Conservation (phyloP, 2,329 filamentous ascomycete genomes). For the Aspergillus piperis region DNA sequence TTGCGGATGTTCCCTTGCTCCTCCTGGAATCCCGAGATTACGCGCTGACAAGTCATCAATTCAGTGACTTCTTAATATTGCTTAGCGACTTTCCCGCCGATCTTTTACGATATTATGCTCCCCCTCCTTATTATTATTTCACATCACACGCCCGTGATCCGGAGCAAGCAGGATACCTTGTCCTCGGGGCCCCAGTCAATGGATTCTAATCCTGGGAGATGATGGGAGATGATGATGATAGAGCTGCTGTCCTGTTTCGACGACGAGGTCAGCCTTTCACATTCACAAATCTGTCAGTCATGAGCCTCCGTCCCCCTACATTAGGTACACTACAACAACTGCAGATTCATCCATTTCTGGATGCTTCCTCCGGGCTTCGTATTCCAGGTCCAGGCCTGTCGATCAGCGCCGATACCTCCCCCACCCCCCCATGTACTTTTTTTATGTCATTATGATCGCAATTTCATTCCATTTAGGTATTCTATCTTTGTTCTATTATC, state of each 20-base stretch:
- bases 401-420: conserved; percentile 3
- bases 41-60: conserved; percentile 20
- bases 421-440: not conserved
- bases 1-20: conserved; percentile 14
- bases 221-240: not conserved
- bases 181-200: not conserved
- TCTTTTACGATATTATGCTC: conserved; percentile 1
- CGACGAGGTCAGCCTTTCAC: conserved; percentile 2
- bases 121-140: not conserved
- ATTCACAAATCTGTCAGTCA: conserved; percentile 1
- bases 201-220: not conserved
- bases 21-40: conserved; percentile 11
- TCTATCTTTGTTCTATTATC: not conserved
- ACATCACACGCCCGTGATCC: conserved; percentile 6
- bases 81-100: conserved; percentile 11
- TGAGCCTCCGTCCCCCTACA: conserved; percentile 1
- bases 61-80: conserved; percentile 9
- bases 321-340: conserved; percentile 1
- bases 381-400: conserved; percentile 15
- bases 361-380: conserved; percentile 4
- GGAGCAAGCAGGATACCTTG: conserved; percentile 1
- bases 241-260: not conserved
- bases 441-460: conserved; percentile 1
- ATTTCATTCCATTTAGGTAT: not conserved
- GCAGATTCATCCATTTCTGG: conserved; percentile 1